Evolutionary conservation across 169 alveolate species (phyloP).

Genomic region (Cryptosporidium ubiquitum): DNA sequence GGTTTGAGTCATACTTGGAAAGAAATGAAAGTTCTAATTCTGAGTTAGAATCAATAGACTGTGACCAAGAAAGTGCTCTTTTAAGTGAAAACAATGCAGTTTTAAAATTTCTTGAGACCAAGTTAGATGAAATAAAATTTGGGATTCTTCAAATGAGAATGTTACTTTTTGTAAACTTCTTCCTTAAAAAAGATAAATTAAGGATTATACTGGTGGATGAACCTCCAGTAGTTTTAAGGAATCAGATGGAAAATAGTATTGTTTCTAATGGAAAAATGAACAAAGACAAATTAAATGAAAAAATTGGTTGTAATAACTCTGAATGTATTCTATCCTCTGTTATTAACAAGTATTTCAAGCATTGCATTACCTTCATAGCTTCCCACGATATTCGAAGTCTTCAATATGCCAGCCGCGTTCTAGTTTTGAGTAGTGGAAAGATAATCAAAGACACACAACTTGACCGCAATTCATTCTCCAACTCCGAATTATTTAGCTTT

Average conservation of each 20-base stretch:
- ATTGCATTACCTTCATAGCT: constrained; percentile 46
- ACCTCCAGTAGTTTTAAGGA: constrained; percentile 55
- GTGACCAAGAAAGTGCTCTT: not conserved
- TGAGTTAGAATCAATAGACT: not conserved
- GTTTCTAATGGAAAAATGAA: not conserved
- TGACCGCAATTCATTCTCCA: not conserved
- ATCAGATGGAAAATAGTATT: not conserved
- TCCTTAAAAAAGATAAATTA: constrained; percentile 15
- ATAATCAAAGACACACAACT: not conserved
- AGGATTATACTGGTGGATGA: constrained; percentile 58
- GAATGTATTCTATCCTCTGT: constrained; percentile 42
- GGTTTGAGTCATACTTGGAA: constrained; percentile 40
- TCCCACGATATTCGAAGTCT: constrained; percentile 62
- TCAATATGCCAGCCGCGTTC: constrained; percentile 4
- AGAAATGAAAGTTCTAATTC: not conserved
- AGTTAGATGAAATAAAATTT: constrained; percentile 1
- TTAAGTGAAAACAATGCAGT: not conserved
- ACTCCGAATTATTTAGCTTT: constrained; percentile 11
- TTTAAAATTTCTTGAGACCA: not conserved
- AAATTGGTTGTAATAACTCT: not conserved
- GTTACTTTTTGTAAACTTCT: constrained; percentile 53
- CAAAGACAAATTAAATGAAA: not conserved
- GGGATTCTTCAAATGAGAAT: constrained; percentile 55
- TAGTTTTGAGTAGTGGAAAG: constrained; percentile 32
- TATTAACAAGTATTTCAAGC: constrained; percentile 35